Conservation (phyloP, 139 green algal species). For the Ostreobium quekettii region DNA sequence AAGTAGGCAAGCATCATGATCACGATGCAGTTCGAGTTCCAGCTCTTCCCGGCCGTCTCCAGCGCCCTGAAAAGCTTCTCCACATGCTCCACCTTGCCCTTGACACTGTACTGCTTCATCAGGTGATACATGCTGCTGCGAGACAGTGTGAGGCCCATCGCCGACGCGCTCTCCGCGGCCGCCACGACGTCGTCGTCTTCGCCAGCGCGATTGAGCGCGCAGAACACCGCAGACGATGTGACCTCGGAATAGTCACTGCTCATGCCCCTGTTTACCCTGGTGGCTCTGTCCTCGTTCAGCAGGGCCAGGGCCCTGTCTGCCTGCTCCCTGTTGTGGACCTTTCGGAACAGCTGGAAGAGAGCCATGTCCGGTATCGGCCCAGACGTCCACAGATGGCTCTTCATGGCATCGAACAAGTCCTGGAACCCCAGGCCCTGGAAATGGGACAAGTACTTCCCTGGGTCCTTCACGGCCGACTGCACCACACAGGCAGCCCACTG, state of each 20-base stretch:
- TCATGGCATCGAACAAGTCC: background rate
- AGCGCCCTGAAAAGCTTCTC: conserved; percentile 11
- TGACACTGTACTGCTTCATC: conserved; percentile 16
- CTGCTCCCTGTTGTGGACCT: conserved; percentile 5
- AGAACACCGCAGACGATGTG: conserved; percentile 12
- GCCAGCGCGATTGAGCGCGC: conserved; percentile 5
- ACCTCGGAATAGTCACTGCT: conserved; percentile 2
- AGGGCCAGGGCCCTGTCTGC: background rate
- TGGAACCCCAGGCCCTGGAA: background rate
- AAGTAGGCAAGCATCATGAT: conserved; percentile 19
- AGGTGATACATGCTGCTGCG: conserved; percentile 17
- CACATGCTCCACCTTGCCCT: conserved; percentile 10
- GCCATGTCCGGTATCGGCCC: conserved; percentile 7
- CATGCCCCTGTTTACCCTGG: background rate
- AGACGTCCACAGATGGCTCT: background rate
- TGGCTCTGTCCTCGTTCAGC: background rate
- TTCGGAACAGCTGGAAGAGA: conserved; percentile 10
- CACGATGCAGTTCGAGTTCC: conserved; percentile 15
- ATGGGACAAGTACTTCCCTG: background rate
- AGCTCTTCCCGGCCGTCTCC: conserved; percentile 6
- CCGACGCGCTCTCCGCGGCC: conserved; percentile 1
- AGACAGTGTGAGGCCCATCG: conserved; percentile 9
- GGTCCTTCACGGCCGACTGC: background rate
- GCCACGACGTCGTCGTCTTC: conserved; percentile 2
- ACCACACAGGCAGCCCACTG: background rate